Percentiles rank a stretch among this genome's conserved stretches.
These are phyloP conservation scores for Nakaseomyces bracarensis DNA, from an alignment of 1,139 yeast genomes.

Conservation along the genomic window DNA sequence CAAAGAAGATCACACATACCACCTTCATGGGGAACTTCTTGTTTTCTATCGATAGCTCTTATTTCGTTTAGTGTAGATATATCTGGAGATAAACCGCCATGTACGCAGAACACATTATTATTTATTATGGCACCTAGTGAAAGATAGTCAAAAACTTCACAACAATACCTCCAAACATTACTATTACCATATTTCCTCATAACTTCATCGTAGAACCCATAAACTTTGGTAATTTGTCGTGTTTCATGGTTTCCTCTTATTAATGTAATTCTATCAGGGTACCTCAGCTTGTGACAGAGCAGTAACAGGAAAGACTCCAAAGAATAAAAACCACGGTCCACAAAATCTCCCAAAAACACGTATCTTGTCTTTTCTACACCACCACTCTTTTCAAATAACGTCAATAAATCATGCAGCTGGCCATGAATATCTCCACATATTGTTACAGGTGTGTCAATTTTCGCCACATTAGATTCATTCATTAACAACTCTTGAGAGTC, in stretches of 20 bases:
- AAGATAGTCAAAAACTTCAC: slow-evolving; percentile 82
- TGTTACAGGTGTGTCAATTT: slow-evolving; percentile 94
- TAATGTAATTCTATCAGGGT: slow-evolving; percentile 87
- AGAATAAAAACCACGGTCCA: slow-evolving; percentile 94
- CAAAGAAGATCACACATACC: slow-evolving; percentile 97
- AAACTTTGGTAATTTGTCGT: slow-evolving; percentile 93
- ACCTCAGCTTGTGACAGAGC: slow-evolving; percentile 80
- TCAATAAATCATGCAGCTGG: slow-evolving; percentile 87
- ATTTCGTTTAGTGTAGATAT: slow-evolving; percentile 86
- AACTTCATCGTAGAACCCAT: slow-evolving; percentile 97
- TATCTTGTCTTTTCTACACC: slow-evolving; percentile 64
- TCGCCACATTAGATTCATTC: slow-evolving; percentile 88
- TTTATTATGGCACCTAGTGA: slow-evolving; percentile 88
- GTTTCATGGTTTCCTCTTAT: slow-evolving; percentile 97
- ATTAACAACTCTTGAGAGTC: slow-evolving; percentile 90
- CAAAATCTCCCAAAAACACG: slow-evolving; percentile 58
- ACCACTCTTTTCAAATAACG: slow-evolving; percentile 74
- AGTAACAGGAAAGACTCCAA: slow-evolving; percentile 75
- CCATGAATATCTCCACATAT: slow-evolving; percentile 99
- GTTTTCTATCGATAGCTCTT: slow-evolving; percentile 74
- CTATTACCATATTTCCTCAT: slow-evolving; percentile 92
- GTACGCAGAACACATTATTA: slow-evolving; percentile 73
- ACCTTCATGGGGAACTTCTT: slow-evolving; percentile 98
- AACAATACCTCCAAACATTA: slow-evolving; percentile 79
- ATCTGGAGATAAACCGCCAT: slow-evolving; percentile 95